These are phyloP conservation scores for Phytophthora lateralis DNA, from an alignment of 352 stramenopile genomes.

Conservation along the genomic window DNA sequence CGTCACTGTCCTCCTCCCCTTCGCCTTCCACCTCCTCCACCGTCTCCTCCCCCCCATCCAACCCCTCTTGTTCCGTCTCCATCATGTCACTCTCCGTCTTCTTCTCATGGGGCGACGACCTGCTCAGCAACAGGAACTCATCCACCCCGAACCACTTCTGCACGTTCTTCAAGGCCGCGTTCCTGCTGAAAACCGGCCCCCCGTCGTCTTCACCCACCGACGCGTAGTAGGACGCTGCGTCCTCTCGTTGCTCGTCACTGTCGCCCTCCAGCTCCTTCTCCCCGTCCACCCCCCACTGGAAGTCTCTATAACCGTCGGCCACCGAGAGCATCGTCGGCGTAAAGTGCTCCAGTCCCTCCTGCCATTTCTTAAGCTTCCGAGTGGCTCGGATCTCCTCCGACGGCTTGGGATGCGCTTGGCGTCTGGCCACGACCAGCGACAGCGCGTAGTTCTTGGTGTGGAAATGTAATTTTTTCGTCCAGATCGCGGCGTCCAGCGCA, in stretches of 20 bases:
- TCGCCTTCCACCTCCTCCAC: not conserved
- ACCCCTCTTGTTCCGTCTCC: not conserved
- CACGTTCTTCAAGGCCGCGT: conserved; percentile 44
- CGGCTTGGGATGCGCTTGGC: not conserved
- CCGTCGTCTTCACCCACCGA: conserved; percentile 30
- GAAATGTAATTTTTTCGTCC: conserved; percentile 45
- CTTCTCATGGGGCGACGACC: conserved; percentile 21
- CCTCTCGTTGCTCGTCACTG: not conserved
- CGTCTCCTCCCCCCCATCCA: not conserved
- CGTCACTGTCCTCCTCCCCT: not conserved
- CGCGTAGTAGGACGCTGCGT: conserved; percentile 14
- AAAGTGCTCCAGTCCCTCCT: conserved; percentile 73
- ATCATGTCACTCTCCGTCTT: conserved; percentile 20
- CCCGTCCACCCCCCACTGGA: conserved; percentile 32
- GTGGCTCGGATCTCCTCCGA: not conserved
- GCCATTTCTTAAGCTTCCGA: conserved; percentile 56
- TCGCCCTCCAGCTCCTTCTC: conserved; percentile 3
- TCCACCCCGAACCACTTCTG: conserved; percentile 77
- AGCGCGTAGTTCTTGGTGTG: conserved; percentile 51
- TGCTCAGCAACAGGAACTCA: conserved; percentile 68
- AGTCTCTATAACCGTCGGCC: conserved; percentile 53
- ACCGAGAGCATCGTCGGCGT: conserved; percentile 82
- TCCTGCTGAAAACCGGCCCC: conserved; percentile 29
- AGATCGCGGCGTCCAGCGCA: conserved; percentile 26
- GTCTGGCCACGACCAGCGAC: conserved; percentile 46